phyloP scores from a whole-genome alignment of 2,329 filamentous ascomycete species.

The Fusarium oxysporum region DNA sequence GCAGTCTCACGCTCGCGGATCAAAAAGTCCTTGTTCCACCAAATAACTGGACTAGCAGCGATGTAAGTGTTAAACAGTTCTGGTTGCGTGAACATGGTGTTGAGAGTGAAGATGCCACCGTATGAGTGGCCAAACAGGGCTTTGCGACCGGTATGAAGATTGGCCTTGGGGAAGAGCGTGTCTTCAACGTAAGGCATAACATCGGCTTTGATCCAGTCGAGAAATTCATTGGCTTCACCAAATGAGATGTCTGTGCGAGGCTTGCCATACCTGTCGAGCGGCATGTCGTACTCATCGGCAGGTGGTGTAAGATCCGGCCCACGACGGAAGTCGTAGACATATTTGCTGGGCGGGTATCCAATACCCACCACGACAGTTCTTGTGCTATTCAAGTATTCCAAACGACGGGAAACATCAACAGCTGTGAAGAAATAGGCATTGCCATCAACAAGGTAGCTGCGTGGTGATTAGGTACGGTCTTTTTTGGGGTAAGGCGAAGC shows the following conservation, averaged over 20 bases:
- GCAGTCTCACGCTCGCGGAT: constrained; percentile 46
- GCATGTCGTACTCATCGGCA: constrained; percentile 42
- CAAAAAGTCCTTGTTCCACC: constrained; percentile 59
- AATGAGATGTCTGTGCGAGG: constrained; percentile 44
- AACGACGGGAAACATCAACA: constrained; percentile 45
- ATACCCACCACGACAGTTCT: constrained; percentile 49
- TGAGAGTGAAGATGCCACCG: constrained; percentile 60
- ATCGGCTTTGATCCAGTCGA: constrained; percentile 56
- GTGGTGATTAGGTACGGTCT: not conserved
- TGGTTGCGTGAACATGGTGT: constrained; percentile 56
- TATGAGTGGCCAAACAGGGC: constrained; percentile 63
- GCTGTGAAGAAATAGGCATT: constrained; percentile 52
- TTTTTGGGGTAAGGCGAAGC: not conserved
- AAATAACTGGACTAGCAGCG: constrained; percentile 59
- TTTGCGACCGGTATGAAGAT: constrained; percentile 52
- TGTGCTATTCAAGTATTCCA: constrained; percentile 43
- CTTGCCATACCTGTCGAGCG: constrained; percentile 40
- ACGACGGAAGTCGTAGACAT: constrained; percentile 47
- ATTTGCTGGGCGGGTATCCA: constrained; percentile 47
- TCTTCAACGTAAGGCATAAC: constrained; percentile 51
- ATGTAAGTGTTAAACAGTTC: constrained; percentile 58
- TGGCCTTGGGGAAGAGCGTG: constrained; percentile 41
- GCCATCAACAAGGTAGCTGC: constrained; percentile 50
- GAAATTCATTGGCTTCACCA: constrained; percentile 59
- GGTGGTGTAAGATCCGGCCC: constrained; percentile 49